Conservation (phyloP, 192 early-diverging fungal genomes). For the Mortierella hygrophila region DNA sequence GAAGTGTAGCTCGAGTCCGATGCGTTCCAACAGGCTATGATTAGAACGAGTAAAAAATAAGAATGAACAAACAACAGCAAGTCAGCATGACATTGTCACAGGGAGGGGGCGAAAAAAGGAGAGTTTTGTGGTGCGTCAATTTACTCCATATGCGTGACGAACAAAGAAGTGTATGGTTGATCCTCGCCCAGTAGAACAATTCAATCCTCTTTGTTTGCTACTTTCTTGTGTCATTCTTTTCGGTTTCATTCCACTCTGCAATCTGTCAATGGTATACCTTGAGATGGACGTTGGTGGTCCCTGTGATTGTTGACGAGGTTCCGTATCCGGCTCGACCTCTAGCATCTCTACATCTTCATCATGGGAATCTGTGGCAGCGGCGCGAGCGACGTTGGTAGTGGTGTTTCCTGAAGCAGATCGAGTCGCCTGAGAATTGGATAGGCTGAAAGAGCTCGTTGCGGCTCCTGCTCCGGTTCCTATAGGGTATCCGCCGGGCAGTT, state of each 20-base stretch:
- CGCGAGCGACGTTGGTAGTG: background rate
- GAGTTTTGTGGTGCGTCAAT: background rate
- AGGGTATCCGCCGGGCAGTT: slow-evolving; percentile 30
- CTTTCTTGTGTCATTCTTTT: background rate
- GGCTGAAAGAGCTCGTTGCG: background rate
- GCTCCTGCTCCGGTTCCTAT: background rate
- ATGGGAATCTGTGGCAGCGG: background rate
- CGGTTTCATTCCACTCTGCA: background rate
- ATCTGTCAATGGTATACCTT: background rate
- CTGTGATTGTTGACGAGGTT: background rate
- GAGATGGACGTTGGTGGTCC: background rate
- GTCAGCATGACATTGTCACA: slow-evolving; percentile 8
- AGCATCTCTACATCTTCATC: slow-evolving; percentile 28
- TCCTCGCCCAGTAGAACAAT: background rate
- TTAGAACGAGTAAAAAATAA: background rate
- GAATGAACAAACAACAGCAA: background rate
- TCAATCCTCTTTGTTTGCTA: background rate
- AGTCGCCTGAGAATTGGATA: background rate
- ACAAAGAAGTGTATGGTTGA: background rate
- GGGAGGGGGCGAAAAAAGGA: background rate
- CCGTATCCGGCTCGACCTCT: background rate
- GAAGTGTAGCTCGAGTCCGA: slow-evolving; percentile 15
- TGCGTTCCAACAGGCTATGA: slow-evolving; percentile 21
- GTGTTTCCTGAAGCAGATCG: background rate
- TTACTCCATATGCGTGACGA: background rate